Base-by-base conservation (phyloP, 768 basidiomycete genomes). In the Fibroporia radiculosa region DNA sequence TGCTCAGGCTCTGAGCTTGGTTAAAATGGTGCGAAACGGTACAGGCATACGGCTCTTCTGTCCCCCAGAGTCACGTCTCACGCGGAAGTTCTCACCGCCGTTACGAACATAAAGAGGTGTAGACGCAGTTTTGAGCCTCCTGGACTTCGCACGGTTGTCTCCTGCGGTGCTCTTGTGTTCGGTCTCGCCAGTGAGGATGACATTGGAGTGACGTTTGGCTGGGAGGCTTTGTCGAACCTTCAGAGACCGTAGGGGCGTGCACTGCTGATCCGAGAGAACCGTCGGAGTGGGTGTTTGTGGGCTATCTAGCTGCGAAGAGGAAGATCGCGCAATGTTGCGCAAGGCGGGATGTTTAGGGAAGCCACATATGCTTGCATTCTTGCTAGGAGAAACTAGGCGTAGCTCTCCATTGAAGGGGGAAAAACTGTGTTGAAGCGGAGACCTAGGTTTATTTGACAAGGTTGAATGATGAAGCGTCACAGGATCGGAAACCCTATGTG, bases 281-380 rank as follows among this genome's bases (percentile, higher is more conserved):
- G 39, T 18, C 14, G 52, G 49, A 3, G 40, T 37, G 12, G 53
- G 44, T 11, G 48, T 49, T 18, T 48, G 49, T 31, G 48, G 35
- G 35, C 29, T 19, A 35, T 42, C 44, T 5, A 49, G 39, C 23
- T 46, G 32, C 19, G 38, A 44, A 12, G 48, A 33, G 20, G 45
- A 39, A 22, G 26, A 18, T 6, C 53, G 50, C 11, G 47, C 32
- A 6, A 52, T 33, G 28, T 52, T 47, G 18, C 54, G 57, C 11
- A 57, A 44, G 14, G 54, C 57, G 22, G 59, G 57, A 34, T 58
- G 59, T 42, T 50, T 56, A 4, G 57, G 56, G 43, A 54, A 18
- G 31, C 27, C 35, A 25, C 16, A 41, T 32, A 33, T 29, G 29
- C 31, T 22, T 10, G 39, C 8, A 20, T 24, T 40, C 14, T 20